Conservation (phyloP, 1,139 yeast genomes). For the Candida labiduridarum region DNA sequence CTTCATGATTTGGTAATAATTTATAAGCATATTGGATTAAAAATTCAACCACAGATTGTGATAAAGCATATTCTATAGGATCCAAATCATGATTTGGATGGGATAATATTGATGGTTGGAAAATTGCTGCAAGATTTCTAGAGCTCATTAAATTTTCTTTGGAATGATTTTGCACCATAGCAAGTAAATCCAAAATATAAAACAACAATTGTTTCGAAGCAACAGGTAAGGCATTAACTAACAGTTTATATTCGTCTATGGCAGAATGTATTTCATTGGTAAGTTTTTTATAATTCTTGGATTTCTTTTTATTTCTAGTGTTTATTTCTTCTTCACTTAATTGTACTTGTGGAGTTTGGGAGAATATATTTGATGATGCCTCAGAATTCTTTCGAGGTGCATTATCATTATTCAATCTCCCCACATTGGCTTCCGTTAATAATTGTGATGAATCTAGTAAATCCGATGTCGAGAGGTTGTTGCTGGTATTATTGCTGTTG, state of each 20-base stretch:
- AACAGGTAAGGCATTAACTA: constrained; percentile 68
- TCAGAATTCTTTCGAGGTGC: constrained; percentile 5
- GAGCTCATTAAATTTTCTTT: constrained; percentile 88
- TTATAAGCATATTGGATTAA: constrained; percentile 84
- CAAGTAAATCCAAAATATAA: constrained; percentile 82
- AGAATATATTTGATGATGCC: constrained; percentile 4
- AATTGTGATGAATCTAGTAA: constrained; percentile 25
- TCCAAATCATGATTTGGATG: constrained; percentile 92
- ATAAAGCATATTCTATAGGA: constrained; percentile 87
- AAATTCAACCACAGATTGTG: constrained; percentile 86
- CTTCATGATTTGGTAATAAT: constrained; percentile 54
- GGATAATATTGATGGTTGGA: constrained; percentile 91
- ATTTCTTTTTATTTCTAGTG: constrained; percentile 20
- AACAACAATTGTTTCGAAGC: constrained; percentile 81
- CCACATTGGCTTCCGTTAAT: constrained; percentile 35
- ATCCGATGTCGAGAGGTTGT: constrained; percentile 12
- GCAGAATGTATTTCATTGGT: constrained; percentile 69
- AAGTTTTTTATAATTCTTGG: constrained; percentile 43
- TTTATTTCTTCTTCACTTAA: constrained; percentile 11
- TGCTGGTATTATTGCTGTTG: not conserved
- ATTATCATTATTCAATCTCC: constrained; percentile 21
- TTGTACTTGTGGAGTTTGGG: constrained; percentile 7
- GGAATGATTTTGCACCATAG: constrained; percentile 81
- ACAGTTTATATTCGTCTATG: constrained; percentile 66
- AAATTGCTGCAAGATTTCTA: constrained; percentile 89